Evolutionary conservation across 495 filamentous ascomycete species (phyloP), one percentile per base, ranked within the genome.

Genomic region (Podospora sp.): DNA sequence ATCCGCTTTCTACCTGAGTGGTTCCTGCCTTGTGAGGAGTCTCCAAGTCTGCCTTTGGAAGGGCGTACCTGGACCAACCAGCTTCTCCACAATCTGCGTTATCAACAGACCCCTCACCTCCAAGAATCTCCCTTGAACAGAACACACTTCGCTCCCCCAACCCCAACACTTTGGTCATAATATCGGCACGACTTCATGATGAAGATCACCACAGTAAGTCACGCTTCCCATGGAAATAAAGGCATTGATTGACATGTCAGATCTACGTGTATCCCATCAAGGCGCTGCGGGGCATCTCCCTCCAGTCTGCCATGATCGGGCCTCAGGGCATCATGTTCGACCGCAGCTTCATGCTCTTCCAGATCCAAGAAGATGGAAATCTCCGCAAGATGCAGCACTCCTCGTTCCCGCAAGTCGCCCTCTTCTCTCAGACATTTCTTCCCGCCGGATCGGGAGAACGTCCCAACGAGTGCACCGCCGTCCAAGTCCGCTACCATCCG

Each of bases 181-280:
- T 50, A 20, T 71, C 73, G 73, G 40, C n/a, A 49, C 27, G 1
- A 14, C 16, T 24, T 33, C 4, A 12, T 3, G 0, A 20, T 63
- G 40, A 36, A 61, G 25, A 52, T 29, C 49, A 20, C 61, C 22
- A 8, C 61, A 6, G 56, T 59, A 59, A 33, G 56, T 25, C 18
- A 27, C 40, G 35, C 59, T 33, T 6, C 20, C 46, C n/a, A 60
- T n/a, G n/a, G n/a, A n/a, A 36, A 12, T 20, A 26, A 9, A 21
- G 21, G 18, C 25, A 58, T 25, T 24, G 2, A 55, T 7, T 55
- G 52, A 55, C 21, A 29, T 4, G 50, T 57, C 71, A 95, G 90
- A 83, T 97, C 35, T 95, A 92, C 78, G 83, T 91, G 51, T 96
- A 97, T 74, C 93, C 94, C 63, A 91, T 97, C 80, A 97, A 97